A percentile compares a stretch with the other conserved stretches of the same genome.
Conservation (phyloP, 1,284 basidiomycete species). For the Gymnopus androsaceus region DNA sequence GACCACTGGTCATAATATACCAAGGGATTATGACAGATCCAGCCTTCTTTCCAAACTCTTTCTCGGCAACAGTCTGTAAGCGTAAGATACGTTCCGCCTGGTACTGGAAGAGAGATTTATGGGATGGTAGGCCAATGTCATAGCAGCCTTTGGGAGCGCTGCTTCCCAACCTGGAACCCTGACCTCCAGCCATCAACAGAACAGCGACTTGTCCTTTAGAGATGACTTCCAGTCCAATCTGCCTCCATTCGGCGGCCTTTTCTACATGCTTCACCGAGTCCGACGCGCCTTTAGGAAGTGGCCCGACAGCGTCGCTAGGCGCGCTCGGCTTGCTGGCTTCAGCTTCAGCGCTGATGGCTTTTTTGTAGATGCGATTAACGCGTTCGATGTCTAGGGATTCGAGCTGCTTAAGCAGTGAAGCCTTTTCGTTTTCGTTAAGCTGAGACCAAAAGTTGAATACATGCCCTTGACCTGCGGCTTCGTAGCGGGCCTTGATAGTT, state of each 20-base stretch:
- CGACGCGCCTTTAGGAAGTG: slow-evolving; percentile 76
- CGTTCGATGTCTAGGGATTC: slow-evolving; percentile 83
- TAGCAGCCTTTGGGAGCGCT: slow-evolving; percentile 96
- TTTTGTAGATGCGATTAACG: slow-evolving; percentile 87
- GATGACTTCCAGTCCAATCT: slow-evolving; percentile 80
- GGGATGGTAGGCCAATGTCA: slow-evolving; percentile 91
- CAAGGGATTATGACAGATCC: slow-evolving; percentile 79
- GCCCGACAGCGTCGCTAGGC: slow-evolving; percentile 61
- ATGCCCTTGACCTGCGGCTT: slow-evolving; percentile 85
- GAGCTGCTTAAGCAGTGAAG: slow-evolving; percentile 73
- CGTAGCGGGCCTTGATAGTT: slow-evolving; percentile 61
- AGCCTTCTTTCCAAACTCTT: slow-evolving; percentile 49
- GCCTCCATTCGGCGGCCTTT: slow-evolving; percentile 71
- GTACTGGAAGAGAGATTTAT: slow-evolving; percentile 94
- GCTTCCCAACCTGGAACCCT: slow-evolving; percentile 94
- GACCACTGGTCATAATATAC: slow-evolving; percentile 99
- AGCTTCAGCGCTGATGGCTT: slow-evolving; percentile 74
- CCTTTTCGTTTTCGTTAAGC: slow-evolving; percentile 69
- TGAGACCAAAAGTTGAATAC: slow-evolving; percentile 86
- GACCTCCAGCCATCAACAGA: slow-evolving; percentile 96
- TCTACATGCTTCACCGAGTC: slow-evolving; percentile 62
- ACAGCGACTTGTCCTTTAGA: slow-evolving; percentile 86
- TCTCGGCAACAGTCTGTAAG: slow-evolving; percentile 77
- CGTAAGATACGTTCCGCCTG: slow-evolving; percentile 93
- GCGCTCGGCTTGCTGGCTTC: slow-evolving; percentile 45